Conservation (phyloP, 106 monocot genomes). For the Dioscorea zingiberensis region DNA sequence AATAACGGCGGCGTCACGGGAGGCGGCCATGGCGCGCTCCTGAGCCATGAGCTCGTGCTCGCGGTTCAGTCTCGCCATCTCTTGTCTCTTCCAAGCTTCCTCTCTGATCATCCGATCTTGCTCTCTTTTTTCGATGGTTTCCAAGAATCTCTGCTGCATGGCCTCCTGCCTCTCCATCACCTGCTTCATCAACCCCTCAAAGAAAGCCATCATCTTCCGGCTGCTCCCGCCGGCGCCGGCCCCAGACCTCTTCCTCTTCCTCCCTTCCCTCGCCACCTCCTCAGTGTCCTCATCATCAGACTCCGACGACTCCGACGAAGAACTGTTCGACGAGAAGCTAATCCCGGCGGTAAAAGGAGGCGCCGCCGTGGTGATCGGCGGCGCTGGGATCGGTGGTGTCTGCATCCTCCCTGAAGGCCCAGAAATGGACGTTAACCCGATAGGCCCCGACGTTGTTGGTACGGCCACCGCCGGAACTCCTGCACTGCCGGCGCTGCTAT, state of each 20-base stretch:
- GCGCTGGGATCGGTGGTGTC: constrained; percentile 6
- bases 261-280: constrained; percentile 13
- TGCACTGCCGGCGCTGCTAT: constrained; percentile 12
- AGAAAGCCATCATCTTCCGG: constrained; percentile 59
- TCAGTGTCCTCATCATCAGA: constrained; percentile 45
- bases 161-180: constrained; percentile 76
- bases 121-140: constrained; percentile 74
- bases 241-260: constrained; percentile 14
- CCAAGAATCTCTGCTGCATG: constrained; percentile 80
- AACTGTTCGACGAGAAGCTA: constrained; percentile 64
- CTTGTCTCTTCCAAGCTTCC: constrained; percentile 81
- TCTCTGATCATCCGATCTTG: constrained; percentile 72
- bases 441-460: neutral
- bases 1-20: constrained; percentile 56
- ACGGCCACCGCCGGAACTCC: neutral
- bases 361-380: neutral
- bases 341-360: constrained; percentile 3
- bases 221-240: constrained; percentile 3
- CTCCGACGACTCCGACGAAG: constrained; percentile 26
- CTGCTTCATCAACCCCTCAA: constrained; percentile 68
- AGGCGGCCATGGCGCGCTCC: constrained; percentile 58
- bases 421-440: no score
- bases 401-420: neutral
- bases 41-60: constrained; percentile 64
- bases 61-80: constrained; percentile 52